A percentile compares a stretch with the other conserved stretches of the same genome.
phyloP scores from a whole-genome alignment of 768 basidiomycete genomes.

The Mycena indigotica region DNA sequence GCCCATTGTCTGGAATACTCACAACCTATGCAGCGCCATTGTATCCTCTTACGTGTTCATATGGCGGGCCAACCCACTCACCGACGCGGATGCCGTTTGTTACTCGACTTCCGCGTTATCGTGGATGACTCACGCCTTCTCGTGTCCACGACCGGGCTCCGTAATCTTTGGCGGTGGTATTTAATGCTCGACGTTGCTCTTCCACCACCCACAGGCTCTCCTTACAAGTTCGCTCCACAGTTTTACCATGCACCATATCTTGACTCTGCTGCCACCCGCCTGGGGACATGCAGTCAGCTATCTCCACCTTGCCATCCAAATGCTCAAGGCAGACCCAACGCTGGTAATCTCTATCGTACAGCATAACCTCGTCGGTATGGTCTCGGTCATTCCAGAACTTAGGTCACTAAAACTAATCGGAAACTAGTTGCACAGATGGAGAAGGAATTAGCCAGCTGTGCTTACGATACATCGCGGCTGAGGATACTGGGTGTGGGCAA shows the following conservation, averaged over 20 bases:
- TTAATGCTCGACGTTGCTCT: too few species aligned
- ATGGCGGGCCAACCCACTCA: too few species aligned
- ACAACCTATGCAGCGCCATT: too few species aligned
- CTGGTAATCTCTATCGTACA: constrained; percentile 6
- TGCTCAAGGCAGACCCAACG: not conserved
- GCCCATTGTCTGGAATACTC: too few species aligned
- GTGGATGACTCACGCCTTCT: too few species aligned
- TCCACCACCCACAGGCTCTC: too few species aligned
- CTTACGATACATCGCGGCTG: constrained; percentile 1
- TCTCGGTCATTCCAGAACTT: not conserved
- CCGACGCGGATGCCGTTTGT: too few species aligned
- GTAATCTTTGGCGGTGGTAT: too few species aligned
- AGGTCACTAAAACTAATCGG: not conserved
- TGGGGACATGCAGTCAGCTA: constrained; percentile 15
- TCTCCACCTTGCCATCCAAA: not conserved
- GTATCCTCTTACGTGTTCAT: too few species aligned
- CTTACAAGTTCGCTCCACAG: too few species aligned
- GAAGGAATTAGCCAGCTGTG: constrained; percentile 3
- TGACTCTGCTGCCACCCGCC: constrained; percentile 3
- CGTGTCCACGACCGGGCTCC: too few species aligned
- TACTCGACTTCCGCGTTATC: too few species aligned
- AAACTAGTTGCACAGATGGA: constrained; percentile 4
- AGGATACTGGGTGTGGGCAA: constrained; percentile 6
- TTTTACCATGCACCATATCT: constrained; percentile 3
- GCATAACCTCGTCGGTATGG: constrained; percentile 4